Base-by-base conservation (phyloP, 208 protist species). In the Acanthamoeba quina region DNA sequence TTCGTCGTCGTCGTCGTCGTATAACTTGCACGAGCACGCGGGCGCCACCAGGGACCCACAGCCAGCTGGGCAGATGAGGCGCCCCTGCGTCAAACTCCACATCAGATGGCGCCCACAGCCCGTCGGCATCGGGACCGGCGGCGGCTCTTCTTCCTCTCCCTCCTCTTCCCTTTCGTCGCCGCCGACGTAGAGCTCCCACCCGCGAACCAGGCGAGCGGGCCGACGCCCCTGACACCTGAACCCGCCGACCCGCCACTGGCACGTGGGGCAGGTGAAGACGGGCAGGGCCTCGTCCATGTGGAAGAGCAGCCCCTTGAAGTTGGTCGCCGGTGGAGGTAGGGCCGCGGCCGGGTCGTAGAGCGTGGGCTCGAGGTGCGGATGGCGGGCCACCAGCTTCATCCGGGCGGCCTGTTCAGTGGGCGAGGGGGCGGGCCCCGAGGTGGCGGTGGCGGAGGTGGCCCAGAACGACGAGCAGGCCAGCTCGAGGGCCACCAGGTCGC, bases 211-310 rank as follows among this genome's bases (percentile, higher is more conserved):
- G n/a, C 29, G 9, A 44, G 76, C 76, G 76, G 76, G n/a, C n/a
- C 76, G 76, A n/a, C 24, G 44, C 44, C 76, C 76, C 47, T 85
- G 76, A 44, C 76, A 85, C 44, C n/a, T 49, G 49, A 85, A 85
- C 21, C 76, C 76, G 7, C 76, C 76, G 6, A 85, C 76, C 9
- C 26, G 49, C 76, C 76, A 85, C 76, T 54, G 37, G 31, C 76
- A 85, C 41, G 13, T 13, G 26, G 44, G 44, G n/a, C 76, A 85
- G 41, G 7, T 1, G 44, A 85, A 85, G 21, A 58, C 17, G 44
- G 76, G 41, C 31, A 85, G 0, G 5, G 76, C 10, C 21, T 85
- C 49, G 15, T 85, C 76, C 24, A 54, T 34, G n/a, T 85, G n/a
- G 49, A 60, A 34, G n/a, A 85, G 76, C 41, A 85, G 37, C 7